Conservation (phyloP, 169 alveolate species). For the Plasmodium relictum region DNA sequence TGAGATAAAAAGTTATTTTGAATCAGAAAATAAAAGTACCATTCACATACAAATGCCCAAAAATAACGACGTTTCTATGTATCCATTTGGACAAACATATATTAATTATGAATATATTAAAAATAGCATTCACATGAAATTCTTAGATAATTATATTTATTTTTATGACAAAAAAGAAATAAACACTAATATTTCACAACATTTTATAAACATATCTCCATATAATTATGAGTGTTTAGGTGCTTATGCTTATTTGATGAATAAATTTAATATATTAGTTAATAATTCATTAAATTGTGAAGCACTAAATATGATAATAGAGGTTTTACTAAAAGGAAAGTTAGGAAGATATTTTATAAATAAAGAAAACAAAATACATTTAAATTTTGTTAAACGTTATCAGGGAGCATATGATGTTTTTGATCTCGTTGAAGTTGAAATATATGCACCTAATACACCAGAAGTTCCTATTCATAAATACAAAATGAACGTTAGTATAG, state of each 20-base stretch:
- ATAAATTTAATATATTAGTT: slow-evolving; percentile 70
- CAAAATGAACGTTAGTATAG: slow-evolving; percentile 60
- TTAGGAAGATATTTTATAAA: slow-evolving; percentile 62
- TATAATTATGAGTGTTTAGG: slow-evolving; percentile 72
- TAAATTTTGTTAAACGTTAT: slow-evolving; percentile 29
- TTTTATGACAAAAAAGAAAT: slow-evolving; percentile 41
- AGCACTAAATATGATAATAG: slow-evolving; percentile 60
- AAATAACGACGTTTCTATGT: slow-evolving; percentile 4
- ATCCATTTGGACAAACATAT: slow-evolving; percentile 31
- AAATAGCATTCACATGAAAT: slow-evolving; percentile 41
- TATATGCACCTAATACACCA: slow-evolving; percentile 31
- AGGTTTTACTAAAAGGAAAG: slow-evolving; percentile 63
- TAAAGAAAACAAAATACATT: slow-evolving; percentile 28
- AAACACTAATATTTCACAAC: not conserved
- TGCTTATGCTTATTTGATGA: slow-evolving; percentile 72
- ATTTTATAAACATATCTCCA: slow-evolving; percentile 37
- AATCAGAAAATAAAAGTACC: not conserved
- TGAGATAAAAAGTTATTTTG: not conserved
- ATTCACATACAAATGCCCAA: slow-evolving; percentile 64
- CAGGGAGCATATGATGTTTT: slow-evolving; percentile 16
- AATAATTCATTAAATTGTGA: slow-evolving; percentile 59
- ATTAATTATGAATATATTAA: slow-evolving; percentile 18
- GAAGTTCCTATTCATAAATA: not conserved
- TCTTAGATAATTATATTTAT: slow-evolving; percentile 30
- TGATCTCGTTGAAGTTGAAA: slow-evolving; percentile 52